Evolutionary conservation across 441 rosid species (phyloP), one percentile per base, ranked within the genome.

Genomic region (Pelargonium citronellum): DNA sequence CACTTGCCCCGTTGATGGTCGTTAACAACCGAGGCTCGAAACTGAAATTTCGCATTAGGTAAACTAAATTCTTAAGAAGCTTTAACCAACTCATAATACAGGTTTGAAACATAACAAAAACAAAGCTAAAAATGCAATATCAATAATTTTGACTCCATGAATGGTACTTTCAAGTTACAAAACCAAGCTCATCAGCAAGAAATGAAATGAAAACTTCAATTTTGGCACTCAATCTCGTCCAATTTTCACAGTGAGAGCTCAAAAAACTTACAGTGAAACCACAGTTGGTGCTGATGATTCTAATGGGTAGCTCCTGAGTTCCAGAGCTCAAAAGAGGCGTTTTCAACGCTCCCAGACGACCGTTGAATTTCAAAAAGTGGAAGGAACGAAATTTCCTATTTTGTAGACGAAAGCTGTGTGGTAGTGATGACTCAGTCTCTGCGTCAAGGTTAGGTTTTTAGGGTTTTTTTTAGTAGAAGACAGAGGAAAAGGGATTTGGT

Each of bases 321-420:
- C 24, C 64, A 10, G 64, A 34, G 37, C 34, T 60, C 12, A 60
- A 60, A 43, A 55, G 64, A 60, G 64, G 64, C 34, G 34, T 13
- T 20, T 60, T 24, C 22, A 58, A 58, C 20, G 63, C 10, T 27
- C 27, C 27, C 13, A 17, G 20, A 17, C 22, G 63, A 60, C 64
- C 64, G 64, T 60, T 60, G 64, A 60, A 60, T 60, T 60, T 13
- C 22, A 60, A 60, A 20, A 58, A 19, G 34, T 10, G 37, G 10
- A 11, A 55, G 10, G 24, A 4, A 17, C 1, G 3, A 16, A 17
- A 55, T 1, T 13, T 5, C 5, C 34, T 60, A 4, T 22, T 58
- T 20, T 20, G 24, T 20, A 15, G 64, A 60, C 9, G 64, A 60
- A 10, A 22, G 11, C 34, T 60, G 64, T 20, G 11, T 60, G 64